phyloP scores from a whole-genome alignment of 768 basidiomycete genomes.

The Tephrocybe sp. region DNA sequence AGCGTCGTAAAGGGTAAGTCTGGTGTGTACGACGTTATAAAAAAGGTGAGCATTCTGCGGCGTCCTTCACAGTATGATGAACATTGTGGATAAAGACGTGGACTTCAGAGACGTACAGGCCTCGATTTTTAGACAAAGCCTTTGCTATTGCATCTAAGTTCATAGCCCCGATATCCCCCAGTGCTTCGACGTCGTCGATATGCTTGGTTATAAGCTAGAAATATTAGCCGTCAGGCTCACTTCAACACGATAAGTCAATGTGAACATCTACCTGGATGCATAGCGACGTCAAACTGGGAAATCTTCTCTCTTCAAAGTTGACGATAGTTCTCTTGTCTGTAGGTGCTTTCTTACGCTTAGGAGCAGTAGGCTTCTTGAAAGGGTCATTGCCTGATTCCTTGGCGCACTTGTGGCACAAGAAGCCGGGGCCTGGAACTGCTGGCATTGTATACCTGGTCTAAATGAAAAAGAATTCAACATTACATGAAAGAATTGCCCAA shows the following conservation, averaged over 20 bases:
- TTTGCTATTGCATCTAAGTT: constrained; percentile 86
- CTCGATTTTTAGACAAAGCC: constrained; percentile 76
- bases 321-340: constrained; percentile 67
- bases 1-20: constrained; percentile 80
- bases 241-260: background rate
- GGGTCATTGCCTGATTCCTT: constrained; percentile 77
- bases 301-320: constrained; percentile 64
- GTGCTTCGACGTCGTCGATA: constrained; percentile 85
- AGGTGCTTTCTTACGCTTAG: constrained; percentile 59
- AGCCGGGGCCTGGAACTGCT: constrained; percentile 67
- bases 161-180: constrained; percentile 83
- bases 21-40: constrained; percentile 68
- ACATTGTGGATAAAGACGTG: constrained; percentile 2
- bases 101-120: constrained; percentile 57
- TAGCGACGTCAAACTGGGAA: constrained; percentile 69
- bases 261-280: constrained; percentile 68
- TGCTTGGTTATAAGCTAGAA: constrained; percentile 74
- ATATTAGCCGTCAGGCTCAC: background rate
- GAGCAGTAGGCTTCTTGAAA: constrained; percentile 73
- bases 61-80: constrained; percentile 43
- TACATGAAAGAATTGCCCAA: background rate
- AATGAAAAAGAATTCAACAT: background rate
- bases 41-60: constrained; percentile 80
- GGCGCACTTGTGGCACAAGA: constrained; percentile 81
- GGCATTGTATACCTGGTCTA: constrained; percentile 89